These are phyloP conservation scores for Thelonectria rubi DNA, from an alignment of 2,329 filamentous ascomycete species.

Conservation along the genomic window DNA sequence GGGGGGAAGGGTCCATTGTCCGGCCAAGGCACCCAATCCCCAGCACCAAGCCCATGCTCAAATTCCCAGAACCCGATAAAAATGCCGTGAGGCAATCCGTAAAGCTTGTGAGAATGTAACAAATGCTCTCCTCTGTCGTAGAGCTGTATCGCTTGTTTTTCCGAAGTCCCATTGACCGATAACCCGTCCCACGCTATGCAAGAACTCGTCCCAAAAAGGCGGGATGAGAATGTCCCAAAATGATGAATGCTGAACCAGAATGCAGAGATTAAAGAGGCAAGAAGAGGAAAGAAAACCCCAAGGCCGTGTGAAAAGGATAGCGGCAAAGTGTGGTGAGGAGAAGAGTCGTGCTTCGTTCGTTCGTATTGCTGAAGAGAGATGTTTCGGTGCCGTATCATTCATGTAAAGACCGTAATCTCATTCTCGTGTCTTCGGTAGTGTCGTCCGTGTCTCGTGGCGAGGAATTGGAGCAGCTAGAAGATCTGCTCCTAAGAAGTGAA, in stretches of 20 bases:
- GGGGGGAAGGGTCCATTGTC: slow-evolving; percentile 16
- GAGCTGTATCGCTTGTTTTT: slow-evolving; percentile 24
- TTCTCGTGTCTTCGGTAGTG: slow-evolving; percentile 46
- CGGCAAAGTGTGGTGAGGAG: slow-evolving; percentile 15
- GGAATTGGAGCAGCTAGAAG: slow-evolving; percentile 21
- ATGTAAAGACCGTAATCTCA: slow-evolving; percentile 40
- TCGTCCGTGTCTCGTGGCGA: slow-evolving; percentile 35
- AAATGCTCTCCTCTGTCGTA: slow-evolving; percentile 25
- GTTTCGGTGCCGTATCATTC: slow-evolving; percentile 32
- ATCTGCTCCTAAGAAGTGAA: slow-evolving; percentile 18
- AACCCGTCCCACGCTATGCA: slow-evolving; percentile 41
- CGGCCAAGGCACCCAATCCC: slow-evolving; percentile 9
- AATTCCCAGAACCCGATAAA: slow-evolving; percentile 5
- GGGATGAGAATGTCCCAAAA: slow-evolving; percentile 22
- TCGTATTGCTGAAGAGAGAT: slow-evolving; percentile 19
- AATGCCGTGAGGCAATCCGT: slow-evolving; percentile 43
- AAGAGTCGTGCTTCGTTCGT: slow-evolving; percentile 9
- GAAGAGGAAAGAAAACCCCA: slow-evolving; percentile 22
- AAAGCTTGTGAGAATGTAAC: slow-evolving; percentile 39
- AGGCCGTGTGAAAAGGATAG: slow-evolving; percentile 17
- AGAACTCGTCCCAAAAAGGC: slow-evolving; percentile 21
- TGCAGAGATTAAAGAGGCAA: slow-evolving; percentile 6
- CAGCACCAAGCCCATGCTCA: slow-evolving; percentile 12
- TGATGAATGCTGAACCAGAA: slow-evolving; percentile 11
- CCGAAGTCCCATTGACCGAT: slow-evolving; percentile 27